A percentile compares a stretch with the other conserved stretches of the same genome.
phyloP scores from a whole-genome alignment of 2,329 filamentous ascomycete species.

The Penicillium sp. region DNA sequence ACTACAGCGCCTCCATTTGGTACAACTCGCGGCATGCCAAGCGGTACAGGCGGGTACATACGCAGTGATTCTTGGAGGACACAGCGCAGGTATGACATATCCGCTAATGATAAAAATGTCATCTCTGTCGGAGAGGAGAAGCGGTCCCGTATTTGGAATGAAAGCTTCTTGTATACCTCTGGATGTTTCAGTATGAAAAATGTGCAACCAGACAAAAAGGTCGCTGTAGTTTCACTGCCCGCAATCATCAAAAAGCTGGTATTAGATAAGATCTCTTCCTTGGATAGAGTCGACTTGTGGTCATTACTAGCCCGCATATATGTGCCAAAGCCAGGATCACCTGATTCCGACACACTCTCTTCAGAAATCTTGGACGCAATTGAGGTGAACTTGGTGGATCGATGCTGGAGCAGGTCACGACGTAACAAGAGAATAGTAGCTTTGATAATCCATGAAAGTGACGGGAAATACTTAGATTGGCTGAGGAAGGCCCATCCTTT shows the following conservation, averaged over 20 bases:
- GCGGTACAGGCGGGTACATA: neutral
- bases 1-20: neutral
- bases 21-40: neutral
- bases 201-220: neutral
- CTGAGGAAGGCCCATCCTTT: neutral
- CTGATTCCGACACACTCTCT: neutral
- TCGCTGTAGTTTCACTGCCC: neutral
- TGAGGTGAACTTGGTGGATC: neutral
- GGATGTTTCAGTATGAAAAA: neutral
- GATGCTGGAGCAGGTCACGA: neutral
- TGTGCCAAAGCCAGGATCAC: neutral
- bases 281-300: neutral
- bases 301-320: neutral
- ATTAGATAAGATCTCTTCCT: neutral
- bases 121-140: neutral
- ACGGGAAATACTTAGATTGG: neutral
- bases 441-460: neutral
- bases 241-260: neutral
- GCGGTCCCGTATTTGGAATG: neutral
- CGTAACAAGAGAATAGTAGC: neutral
- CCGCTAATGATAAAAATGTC: neutral
- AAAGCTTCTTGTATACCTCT: neutral
- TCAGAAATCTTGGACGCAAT: neutral
- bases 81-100: neutral
- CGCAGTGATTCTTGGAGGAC: neutral